phyloP scores from a whole-genome alignment of 1,284 basidiomycete genomes.

The Microbotryum saponariae region DNA sequence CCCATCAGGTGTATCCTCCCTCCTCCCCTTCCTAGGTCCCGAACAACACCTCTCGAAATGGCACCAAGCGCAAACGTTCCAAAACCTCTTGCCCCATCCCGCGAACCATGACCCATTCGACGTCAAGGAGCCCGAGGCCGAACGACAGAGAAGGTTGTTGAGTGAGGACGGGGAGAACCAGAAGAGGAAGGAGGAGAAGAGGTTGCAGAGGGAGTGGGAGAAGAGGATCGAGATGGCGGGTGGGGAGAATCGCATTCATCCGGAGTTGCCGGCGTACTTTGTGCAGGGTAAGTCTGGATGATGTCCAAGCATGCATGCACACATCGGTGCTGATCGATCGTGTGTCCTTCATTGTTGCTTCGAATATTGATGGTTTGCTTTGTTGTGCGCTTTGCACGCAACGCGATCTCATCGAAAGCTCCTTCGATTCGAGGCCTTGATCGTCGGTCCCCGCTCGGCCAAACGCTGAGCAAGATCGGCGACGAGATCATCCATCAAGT shows the following conservation, averaged over 20 bases:
- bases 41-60: slow-evolving; percentile 7
- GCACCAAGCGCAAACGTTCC: slow-evolving; percentile 15
- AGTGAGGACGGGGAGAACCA: slow-evolving; percentile 23
- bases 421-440: background rate
- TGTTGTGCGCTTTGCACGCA: too few species aligned
- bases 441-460: background rate
- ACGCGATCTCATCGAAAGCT: too few species aligned
- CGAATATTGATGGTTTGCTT: background rate
- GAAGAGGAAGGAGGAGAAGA: slow-evolving; percentile 24
- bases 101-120: slow-evolving; percentile 13
- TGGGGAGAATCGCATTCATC: slow-evolving; percentile 16
- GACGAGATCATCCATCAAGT: slow-evolving; percentile 15
- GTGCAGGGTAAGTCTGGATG: background rate
- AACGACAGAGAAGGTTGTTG: slow-evolving; percentile 20
- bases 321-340: too few species aligned
- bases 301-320: too few species aligned
- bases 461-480: background rate
- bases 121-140: slow-evolving; percentile 21
- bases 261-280: slow-evolving; percentile 22
- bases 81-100: slow-evolving; percentile 5
- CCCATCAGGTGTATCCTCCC: slow-evolving; percentile 1
- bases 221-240: slow-evolving; percentile 13
- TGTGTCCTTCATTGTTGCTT: background rate
- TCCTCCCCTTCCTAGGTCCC: slow-evolving; percentile 18
- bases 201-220: slow-evolving; percentile 18